Base-by-base conservation (phyloP, 768 basidiomycete genomes). In the Russula abietina region DNA sequence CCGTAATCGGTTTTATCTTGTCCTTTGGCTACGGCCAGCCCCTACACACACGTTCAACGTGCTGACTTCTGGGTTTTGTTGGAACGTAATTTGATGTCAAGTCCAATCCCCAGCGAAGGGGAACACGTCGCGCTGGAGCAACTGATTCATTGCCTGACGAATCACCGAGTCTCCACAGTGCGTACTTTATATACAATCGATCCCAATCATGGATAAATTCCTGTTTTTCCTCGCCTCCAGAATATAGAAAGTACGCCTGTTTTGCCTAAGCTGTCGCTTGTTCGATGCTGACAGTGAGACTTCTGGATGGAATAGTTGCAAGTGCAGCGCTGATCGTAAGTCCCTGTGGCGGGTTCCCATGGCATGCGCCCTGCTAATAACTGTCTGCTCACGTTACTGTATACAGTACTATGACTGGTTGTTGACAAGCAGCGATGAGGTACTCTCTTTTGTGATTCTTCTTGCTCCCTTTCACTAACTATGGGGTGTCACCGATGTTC, bases 361-460 rank as follows among this genome's bases (percentile, higher is more conserved):
- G 54, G 38, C 32, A 30, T 10, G n/a, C 19, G 17, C 57, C 16
- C 3, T n/a, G 41, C 51, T 60, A 28, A 60, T 5, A 26, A 0
- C 8, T 5, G 7, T 22, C 26, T 17, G 11, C 24, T 57, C 17
- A 26, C 33, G 14, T 12, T 14, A 24, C 38, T 1, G 26, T 7
- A 4, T 14, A 16, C 16, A 65, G 65, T 54, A 64, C 17, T 59
- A 63, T n/a, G 65, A 66, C 41, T 66, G 65, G 61, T 14, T 14
- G 4, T 46, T 66, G 46, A 66, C 57, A 12, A 22, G 43, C 19
- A 4, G 3, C 17, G 53, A 55, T 16, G 65, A 64, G 61, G 65
- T 66, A 33, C 24, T 12, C 16, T 22, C n/a, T 30, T 22, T 16
- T 22, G 12, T 9, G 2, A 1, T 3, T 39, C n/a, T 11, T 33